A percentile compares a stretch with the other conserved stretches of the same genome.
Evolutionary conservation across 495 filamentous ascomycete species (phyloP).

Genomic region (Bombardia bombarda): DNA sequence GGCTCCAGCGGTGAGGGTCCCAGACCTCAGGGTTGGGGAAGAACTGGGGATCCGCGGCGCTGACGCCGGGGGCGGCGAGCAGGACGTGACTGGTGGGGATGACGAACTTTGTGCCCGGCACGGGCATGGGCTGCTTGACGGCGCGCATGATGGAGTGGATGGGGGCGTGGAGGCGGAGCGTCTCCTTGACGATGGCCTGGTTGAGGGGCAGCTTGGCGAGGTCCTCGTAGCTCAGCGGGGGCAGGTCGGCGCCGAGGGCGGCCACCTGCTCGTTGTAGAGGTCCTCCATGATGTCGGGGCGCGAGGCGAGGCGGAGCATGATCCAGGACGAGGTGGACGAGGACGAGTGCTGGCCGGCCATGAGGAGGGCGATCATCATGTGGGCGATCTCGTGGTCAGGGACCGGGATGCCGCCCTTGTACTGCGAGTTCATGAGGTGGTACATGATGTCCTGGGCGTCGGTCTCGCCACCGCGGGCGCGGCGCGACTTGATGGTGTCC

Average conservation of each 20-base stretch:
- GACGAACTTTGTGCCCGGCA: constrained; percentile 70
- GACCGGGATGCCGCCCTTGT: constrained; percentile 63
- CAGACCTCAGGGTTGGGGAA: constrained; percentile 76
- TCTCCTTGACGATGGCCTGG: constrained; percentile 68
- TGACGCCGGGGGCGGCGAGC: constrained; percentile 75
- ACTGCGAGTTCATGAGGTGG: constrained; percentile 71
- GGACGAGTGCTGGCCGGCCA: constrained; percentile 86
- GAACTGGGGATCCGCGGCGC: constrained; percentile 56
- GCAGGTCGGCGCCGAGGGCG: constrained; percentile 53
- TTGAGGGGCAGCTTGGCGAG: constrained; percentile 63
- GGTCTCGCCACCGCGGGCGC: constrained; percentile 35
- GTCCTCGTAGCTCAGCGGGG: constrained; percentile 57
- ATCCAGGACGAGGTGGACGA: constrained; percentile 77
- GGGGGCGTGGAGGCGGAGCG: constrained; percentile 69
- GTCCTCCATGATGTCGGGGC: constrained; percentile 64
- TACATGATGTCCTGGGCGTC: constrained; percentile 67
- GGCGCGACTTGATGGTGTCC: constrained; percentile 63
- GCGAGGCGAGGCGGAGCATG: constrained; percentile 65
- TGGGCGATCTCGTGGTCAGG: constrained; percentile 79
- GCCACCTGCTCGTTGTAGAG: constrained; percentile 67
- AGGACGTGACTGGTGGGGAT: constrained; percentile 70
- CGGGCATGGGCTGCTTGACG: constrained; percentile 69
- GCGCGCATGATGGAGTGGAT: constrained; percentile 82
- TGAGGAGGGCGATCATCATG: constrained; percentile 86
- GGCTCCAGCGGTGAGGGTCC: constrained; percentile 87